Evolutionary conservation across 768 basidiomycete species (phyloP).

Genomic region (Collybia sordida): DNA sequence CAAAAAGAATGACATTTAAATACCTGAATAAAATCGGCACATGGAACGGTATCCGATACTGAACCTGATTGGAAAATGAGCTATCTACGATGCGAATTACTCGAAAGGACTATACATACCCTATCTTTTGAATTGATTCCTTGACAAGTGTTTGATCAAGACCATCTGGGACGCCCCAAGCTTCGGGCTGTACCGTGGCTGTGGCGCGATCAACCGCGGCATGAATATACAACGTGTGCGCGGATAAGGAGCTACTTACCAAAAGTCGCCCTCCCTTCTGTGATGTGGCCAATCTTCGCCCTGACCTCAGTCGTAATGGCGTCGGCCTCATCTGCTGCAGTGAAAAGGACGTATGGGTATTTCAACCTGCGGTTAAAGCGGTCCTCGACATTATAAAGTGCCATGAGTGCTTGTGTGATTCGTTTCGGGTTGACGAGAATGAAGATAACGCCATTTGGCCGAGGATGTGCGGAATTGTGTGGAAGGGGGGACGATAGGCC

Average conservation of each 20-base stretch:
- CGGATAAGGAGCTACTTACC: conserved; percentile 12
- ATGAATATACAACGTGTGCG: not conserved
- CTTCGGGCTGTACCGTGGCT: conserved; percentile 19
- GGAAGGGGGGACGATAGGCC: too few species aligned
- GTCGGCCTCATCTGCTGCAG: conserved; percentile 20
- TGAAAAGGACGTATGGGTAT: conserved; percentile 28
- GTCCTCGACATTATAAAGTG: conserved; percentile 27
- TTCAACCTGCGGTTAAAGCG: conserved; percentile 28
- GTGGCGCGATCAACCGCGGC: conserved; percentile 1
- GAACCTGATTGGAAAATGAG: conserved; percentile 13
- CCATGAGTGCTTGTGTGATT: conserved; percentile 23
- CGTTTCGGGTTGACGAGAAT: conserved; percentile 25
- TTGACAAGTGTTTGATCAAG: conserved; percentile 20
- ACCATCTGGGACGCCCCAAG: conserved; percentile 22
- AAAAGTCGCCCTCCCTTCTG: conserved; percentile 24
- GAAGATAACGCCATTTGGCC: conserved; percentile 25
- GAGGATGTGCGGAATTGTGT: too few species aligned
- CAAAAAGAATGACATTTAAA: not conserved
- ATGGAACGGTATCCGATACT: conserved; percentile 27
- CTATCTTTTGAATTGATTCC: conserved; percentile 21
- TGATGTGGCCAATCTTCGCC: conserved; percentile 22
- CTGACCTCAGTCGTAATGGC: conserved; percentile 21
- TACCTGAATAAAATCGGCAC: conserved; percentile 30
- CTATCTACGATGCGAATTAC: not conserved
- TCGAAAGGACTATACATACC: conserved; percentile 12